phyloP scores from a whole-genome alignment of 331 rosid species.

The Pyracantha coccinea region DNA sequence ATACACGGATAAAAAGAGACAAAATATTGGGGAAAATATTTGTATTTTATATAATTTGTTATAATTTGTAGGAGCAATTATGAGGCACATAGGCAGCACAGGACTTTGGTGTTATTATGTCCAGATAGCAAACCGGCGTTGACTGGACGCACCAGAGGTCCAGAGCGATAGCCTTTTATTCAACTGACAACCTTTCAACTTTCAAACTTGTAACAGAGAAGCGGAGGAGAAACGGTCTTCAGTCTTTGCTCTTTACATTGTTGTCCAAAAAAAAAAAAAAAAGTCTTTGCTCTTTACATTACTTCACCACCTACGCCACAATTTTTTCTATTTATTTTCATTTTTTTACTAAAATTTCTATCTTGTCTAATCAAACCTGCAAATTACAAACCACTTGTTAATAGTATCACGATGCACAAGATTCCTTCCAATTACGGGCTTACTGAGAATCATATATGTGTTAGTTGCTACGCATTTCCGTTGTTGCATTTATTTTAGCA shows the following conservation, averaged over 20 bases:
- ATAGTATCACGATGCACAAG: too few relatives aligned
- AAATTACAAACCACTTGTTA: too few relatives aligned
- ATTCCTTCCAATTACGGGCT: too few relatives aligned
- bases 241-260: background rate
- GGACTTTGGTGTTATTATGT: too few relatives aligned
- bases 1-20: background rate
- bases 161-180: background rate
- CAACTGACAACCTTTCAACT: background rate
- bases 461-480: too few relatives aligned
- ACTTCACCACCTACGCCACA: background rate
- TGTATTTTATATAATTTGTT: background rate
- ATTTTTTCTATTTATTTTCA: too few relatives aligned
- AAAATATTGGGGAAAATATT: background rate
- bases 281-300: background rate
- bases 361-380: too few relatives aligned
- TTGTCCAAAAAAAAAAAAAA: too few relatives aligned
- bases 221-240: background rate
- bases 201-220: background rate
- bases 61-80: background rate
- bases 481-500: too few relatives aligned
- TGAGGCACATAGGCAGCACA: background rate
- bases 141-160: background rate
- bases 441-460: too few relatives aligned
- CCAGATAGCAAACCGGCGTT: constrained; percentile 7
- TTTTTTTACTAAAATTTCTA: too few relatives aligned